A percentile compares a stretch with the other conserved stretches of the same genome.
These are phyloP conservation scores for Paralagenidium karlingii DNA, from an alignment of 352 stramenopile genomes.

Conservation along the genomic window DNA sequence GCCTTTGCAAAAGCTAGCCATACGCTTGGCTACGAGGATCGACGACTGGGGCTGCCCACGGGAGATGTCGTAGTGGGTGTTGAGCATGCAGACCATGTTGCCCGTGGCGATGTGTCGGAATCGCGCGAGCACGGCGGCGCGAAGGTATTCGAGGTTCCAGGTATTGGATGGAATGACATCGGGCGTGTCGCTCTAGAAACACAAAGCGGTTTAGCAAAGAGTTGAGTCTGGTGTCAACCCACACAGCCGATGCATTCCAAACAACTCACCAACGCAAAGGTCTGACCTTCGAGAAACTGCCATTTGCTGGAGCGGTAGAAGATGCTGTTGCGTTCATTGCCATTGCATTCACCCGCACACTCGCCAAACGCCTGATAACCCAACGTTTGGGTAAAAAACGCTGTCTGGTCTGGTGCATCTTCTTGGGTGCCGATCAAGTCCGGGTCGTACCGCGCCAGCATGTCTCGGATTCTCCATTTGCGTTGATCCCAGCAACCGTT, in stretches of 20 bases:
- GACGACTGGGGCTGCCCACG: constrained; percentile 40
- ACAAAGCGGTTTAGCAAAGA: no score
- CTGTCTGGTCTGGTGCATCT: constrained; percentile 33
- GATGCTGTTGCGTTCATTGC: constrained; percentile 51
- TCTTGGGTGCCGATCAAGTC: constrained; percentile 63
- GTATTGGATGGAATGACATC: constrained; percentile 38
- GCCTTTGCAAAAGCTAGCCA: constrained; percentile 21
- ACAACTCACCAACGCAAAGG: constrained; percentile 42
- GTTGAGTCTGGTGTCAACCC: no score
- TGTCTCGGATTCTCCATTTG: constrained; percentile 18
- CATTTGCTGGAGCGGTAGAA: constrained; percentile 41
- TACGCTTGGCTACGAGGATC: constrained; percentile 25
- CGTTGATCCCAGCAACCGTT: constrained; percentile 47
- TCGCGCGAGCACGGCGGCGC: constrained; percentile 33
- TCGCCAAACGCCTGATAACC: constrained; percentile 29
- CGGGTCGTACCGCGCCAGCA: constrained; percentile 30
- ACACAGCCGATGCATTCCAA: not conserved
- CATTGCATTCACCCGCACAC: constrained; percentile 38
- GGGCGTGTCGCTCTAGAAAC: constrained; percentile 56
- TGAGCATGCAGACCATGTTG: constrained; percentile 46
- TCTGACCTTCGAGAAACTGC: constrained; percentile 20
- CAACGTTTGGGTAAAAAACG: constrained; percentile 29
- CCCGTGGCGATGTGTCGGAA: constrained; percentile 20
- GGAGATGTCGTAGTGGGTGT: constrained; percentile 62
- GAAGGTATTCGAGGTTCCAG: constrained; percentile 51